Evolutionary conservation across 345 rosid species (phyloP).

Genomic region (Boechera retrofracta): DNA sequence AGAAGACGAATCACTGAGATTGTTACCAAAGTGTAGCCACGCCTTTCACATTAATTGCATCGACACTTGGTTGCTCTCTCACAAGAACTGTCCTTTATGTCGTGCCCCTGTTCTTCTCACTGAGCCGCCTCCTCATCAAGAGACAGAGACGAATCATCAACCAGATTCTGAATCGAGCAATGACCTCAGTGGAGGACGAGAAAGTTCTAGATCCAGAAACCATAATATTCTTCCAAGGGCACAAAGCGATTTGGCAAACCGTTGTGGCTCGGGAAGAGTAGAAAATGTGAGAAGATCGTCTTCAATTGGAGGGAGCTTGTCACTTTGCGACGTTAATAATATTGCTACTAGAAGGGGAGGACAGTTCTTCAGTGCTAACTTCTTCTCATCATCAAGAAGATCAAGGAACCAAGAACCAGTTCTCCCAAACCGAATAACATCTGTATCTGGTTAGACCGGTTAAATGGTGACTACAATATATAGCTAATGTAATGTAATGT

Average conservation of each 20-base stretch:
- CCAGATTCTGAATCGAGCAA: conserved; percentile 6
- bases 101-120: conserved; percentile 66
- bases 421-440: conserved; percentile 29
- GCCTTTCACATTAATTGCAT: conserved; percentile 82
- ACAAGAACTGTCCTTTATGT: conserved; percentile 82
- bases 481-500: background rate
- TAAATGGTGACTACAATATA: background rate
- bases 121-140: conserved; percentile 16
- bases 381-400: conserved; percentile 43
- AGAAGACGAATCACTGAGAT: conserved; percentile 65
- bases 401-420: conserved; percentile 41
- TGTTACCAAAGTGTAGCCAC: conserved; percentile 83
- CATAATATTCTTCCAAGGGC: conserved; percentile 31
- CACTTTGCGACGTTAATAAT: conserved; percentile 13
- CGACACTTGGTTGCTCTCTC: conserved; percentile 82
- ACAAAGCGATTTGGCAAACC: conserved; percentile 45
- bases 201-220: conserved; percentile 38
- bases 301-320: conserved; percentile 54
- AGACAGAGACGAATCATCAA: conserved; percentile 23
- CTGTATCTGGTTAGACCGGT: background rate
- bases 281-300: conserved; percentile 57
- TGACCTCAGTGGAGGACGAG: conserved; percentile 28
- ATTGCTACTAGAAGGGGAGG: background rate
- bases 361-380: conserved; percentile 48
- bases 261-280: conserved; percentile 14